A percentile compares a stretch with the other conserved stretches of the same genome.
Conservation (phyloP, 768 basidiomycete genomes). For the Trametes cinnabarina region DNA sequence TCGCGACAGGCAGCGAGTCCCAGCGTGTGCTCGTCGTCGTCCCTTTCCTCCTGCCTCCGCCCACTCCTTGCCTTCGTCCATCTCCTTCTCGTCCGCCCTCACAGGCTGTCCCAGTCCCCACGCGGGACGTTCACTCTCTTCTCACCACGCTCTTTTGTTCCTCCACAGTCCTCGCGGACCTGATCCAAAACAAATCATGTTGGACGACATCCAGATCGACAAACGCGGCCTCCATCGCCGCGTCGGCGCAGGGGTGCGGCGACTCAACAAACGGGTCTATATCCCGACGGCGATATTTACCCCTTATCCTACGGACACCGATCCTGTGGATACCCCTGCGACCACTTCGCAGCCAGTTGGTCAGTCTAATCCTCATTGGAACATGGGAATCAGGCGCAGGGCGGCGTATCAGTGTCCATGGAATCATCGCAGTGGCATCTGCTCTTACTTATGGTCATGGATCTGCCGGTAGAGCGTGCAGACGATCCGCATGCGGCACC, state of each 20-base stretch:
- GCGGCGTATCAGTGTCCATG: no score
- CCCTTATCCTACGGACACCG: background rate
- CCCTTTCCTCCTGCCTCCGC: background rate
- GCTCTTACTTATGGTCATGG: no score
- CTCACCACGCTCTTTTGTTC: constrained; percentile 14
- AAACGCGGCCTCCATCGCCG: constrained; percentile 20
- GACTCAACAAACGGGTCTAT: constrained; percentile 16
- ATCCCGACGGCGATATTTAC: constrained; percentile 12
- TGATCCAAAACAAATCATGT: constrained; percentile 7
- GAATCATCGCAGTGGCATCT: no score
- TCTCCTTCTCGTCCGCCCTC: constrained; percentile 7
- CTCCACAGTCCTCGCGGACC: background rate
- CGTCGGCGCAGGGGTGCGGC: constrained; percentile 7
- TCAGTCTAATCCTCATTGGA: background rate
- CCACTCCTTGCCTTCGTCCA: constrained; percentile 4
- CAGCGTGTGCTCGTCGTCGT: no score
- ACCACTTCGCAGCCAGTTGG: background rate
- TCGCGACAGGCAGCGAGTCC: background rate
- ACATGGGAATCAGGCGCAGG: no score
- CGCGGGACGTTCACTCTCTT: constrained; percentile 19
- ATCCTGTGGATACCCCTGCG: background rate
- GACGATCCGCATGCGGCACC: no score
- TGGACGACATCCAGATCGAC: constrained; percentile 8
- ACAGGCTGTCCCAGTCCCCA: constrained; percentile 13
- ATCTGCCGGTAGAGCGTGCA: no score